Base-by-base conservation (phyloP, 2,329 filamentous ascomycete genomes). In the Phialophora verrucosa region DNA sequence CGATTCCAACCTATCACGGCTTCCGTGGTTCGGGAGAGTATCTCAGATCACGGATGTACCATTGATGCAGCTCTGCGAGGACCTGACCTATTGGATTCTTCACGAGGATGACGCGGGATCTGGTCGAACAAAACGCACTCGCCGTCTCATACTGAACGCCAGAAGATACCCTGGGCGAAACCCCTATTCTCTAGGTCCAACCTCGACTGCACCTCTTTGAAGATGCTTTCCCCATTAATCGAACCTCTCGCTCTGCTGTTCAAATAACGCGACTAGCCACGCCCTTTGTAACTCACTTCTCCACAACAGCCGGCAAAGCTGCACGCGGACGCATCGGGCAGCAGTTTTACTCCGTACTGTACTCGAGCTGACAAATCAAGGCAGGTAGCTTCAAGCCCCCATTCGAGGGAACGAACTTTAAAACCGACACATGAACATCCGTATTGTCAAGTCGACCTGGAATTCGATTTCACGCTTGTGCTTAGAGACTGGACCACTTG, bases 321-420 rank as follows among this genome's bases (percentile, higher is more conserved):
- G 17, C 17, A 5, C 17, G 38, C 38, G 38, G 38, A n/a, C 6
- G 4, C 29, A 31, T 17, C 35, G 12, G 35, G 35, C 35, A 17
- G 12, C 14, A 14, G 27, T n/a, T 47, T 23, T 17, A n/a, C 17
- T 20, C 25, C 4, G 20, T n/a, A 23, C 7, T 12, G 23, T 23
- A 29, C 29, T 55, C 17, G 17, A 12, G 53, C 53, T 55, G 53
- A 55, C 53, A 55, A 55, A 55, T 55, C 53, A 35, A 55, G 25
- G 17, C 3, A 53, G 27, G 20, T 27, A 25, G 29, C n/a, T 11
- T 35, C 29, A 2, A 29, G 29, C 17, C 29, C 20, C 27, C 11
- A 4, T 25, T n/a, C 17, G 4, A 55, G 12, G 25, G 3, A 35
- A n/a, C 10, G 0, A 20, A 25, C 53, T 27, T 55, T 35, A 55